A percentile compares a stretch with the other conserved stretches of the same genome.
phyloP scores from a whole-genome alignment of 2,329 filamentous ascomycete genomes.

The Alternaria sp. region DNA sequence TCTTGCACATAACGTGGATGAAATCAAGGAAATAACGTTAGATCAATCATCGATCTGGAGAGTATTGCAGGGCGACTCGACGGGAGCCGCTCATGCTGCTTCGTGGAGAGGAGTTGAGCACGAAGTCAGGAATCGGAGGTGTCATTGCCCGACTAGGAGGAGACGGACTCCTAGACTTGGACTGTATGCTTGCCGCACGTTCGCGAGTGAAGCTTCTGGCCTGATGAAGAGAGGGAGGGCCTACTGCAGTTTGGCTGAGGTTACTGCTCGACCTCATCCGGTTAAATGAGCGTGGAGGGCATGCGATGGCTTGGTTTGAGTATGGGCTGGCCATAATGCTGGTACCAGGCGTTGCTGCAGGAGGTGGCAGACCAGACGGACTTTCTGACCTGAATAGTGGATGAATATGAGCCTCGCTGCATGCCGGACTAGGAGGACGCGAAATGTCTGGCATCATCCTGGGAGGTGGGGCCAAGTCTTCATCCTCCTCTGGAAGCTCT shows the following conservation, averaged over 20 bases:
- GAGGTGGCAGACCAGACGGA: conserved; percentile 65
- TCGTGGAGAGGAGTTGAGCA: conserved; percentile 52
- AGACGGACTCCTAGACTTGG: conserved; percentile 41
- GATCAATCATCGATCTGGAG: conserved; percentile 27
- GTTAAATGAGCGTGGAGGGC: conserved; percentile 45
- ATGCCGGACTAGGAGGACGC: conserved; percentile 49
- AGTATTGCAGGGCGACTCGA: conserved; percentile 40
- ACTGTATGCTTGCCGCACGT: conserved; percentile 28
- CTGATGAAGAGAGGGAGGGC: conserved; percentile 35
- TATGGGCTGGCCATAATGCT: conserved; percentile 74
- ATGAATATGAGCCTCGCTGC: conserved; percentile 75
- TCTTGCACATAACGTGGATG: conserved; percentile 4
- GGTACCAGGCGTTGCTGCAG: conserved; percentile 71
- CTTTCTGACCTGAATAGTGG: conserved; percentile 79
- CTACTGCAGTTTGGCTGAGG: conserved; percentile 19
- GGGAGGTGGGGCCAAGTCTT: conserved; percentile 44
- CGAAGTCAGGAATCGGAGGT: conserved; percentile 54
- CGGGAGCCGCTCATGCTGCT: conserved; percentile 46
- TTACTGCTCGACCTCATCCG: conserved; percentile 49
- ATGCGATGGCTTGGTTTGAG: conserved; percentile 68
- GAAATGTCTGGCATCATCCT: conserved; percentile 45
- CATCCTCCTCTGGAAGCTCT: conserved; percentile 36
- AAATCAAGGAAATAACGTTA: conserved; percentile 1
- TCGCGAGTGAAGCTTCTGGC: conserved; percentile 35
- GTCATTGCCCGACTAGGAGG: conserved; percentile 51